phyloP scores from a whole-genome alignment of 768 basidiomycete species.

The Lepiota venenata region DNA sequence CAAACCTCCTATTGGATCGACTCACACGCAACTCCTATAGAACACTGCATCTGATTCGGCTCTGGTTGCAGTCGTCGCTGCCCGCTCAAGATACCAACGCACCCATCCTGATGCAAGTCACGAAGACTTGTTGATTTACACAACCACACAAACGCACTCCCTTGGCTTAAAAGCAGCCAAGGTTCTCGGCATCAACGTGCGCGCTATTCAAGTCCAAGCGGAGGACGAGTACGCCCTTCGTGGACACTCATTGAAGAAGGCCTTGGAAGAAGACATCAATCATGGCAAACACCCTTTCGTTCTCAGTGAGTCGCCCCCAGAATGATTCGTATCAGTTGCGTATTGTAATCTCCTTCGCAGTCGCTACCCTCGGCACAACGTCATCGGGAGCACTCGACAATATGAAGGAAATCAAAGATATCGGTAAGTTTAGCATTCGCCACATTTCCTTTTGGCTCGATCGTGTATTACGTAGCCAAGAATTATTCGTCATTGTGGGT shows the following conservation, averaged over 20 bases:
- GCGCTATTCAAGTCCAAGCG: conserved; percentile 60
- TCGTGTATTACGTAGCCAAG: conserved; percentile 39
- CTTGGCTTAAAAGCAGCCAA: conserved; percentile 74
- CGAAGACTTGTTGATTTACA: conserved; percentile 77
- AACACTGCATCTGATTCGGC: conserved; percentile 84
- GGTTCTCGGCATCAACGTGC: conserved; percentile 73
- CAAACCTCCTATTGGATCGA: background rate
- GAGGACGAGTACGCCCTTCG: conserved; percentile 68
- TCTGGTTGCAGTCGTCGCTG: conserved; percentile 76
- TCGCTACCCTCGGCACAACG: conserved; percentile 91
- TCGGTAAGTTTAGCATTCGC: conserved; percentile 42
- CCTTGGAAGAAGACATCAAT: conserved; percentile 60
- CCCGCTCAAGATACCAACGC: conserved; percentile 57
- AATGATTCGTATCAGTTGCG: no score
- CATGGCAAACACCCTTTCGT: conserved; percentile 75
- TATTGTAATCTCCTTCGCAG: conserved; percentile 39
- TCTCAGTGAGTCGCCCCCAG: conserved; percentile 48
- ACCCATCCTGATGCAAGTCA: conserved; percentile 43
- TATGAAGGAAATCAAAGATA: conserved; percentile 67
- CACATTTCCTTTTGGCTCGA: background rate
- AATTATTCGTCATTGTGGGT: conserved; percentile 70
- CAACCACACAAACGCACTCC: conserved; percentile 89
- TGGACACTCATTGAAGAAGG: conserved; percentile 54
- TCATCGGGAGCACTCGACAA: conserved; percentile 86
- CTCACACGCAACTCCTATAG: conserved; percentile 30